Evolutionary conservation across 129 eudicot genomes (phyloP).

Genomic region (Tagetes patula): DNA sequence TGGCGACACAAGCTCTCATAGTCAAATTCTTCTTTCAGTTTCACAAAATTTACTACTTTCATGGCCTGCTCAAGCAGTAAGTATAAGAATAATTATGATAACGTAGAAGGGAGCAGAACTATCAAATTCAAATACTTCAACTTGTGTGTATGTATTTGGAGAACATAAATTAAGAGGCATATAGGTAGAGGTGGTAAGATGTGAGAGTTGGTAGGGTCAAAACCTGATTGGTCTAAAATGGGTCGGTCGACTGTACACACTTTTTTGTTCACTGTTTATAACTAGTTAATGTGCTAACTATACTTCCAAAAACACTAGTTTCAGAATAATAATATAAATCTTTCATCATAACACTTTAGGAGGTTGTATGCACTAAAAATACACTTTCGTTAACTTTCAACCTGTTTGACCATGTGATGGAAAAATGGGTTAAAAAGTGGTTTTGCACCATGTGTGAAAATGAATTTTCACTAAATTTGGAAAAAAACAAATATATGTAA

Average conservation of each 20-base stretch:
- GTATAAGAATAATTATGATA: constrained; percentile 12
- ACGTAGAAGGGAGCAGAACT: constrained; percentile 9
- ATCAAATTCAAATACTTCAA: background rate
- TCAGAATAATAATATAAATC: background rate
- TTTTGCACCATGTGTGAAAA: too few relatives aligned
- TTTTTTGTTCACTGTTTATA: background rate
- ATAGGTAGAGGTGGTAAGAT: background rate
- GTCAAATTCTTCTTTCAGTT: constrained; percentile 95
- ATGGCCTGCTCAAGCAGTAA: constrained; percentile 73
- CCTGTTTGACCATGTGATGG: background rate
- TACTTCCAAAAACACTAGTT: background rate
- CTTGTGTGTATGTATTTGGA: constrained; percentile 18
- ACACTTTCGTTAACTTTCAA: constrained; percentile 9
- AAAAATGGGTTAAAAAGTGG: too few relatives aligned
- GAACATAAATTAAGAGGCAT: constrained; percentile 7
- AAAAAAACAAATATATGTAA: too few relatives aligned
- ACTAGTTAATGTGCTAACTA: background rate
- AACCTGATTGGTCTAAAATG: too few relatives aligned
- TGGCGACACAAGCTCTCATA: constrained; percentile 81
- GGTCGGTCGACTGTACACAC: background rate
- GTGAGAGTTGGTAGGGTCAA: background rate
- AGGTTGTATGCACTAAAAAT: constrained; percentile 3
- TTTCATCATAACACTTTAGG: background rate
- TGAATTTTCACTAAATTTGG: too few relatives aligned
- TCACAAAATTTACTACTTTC: constrained; percentile 87